Evolutionary conservation across 306 rosid genomes (phyloP).

Genomic region (Potentilla sterilis): DNA sequence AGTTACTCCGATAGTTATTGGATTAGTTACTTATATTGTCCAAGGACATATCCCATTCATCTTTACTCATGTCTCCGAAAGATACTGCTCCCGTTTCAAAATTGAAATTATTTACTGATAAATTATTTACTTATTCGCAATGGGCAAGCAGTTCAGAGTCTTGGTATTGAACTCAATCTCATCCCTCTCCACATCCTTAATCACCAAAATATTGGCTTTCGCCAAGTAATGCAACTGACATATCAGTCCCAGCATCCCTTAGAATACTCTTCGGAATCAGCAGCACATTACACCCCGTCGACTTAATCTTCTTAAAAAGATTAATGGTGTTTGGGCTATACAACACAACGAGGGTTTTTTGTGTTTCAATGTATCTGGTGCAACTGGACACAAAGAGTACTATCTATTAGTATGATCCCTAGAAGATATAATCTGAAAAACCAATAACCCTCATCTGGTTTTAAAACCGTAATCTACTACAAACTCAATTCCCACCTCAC

Average conservation of each 20-base stretch:
- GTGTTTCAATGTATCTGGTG: not conserved
- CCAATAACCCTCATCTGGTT: not conserved
- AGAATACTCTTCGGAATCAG: slow-evolving; percentile 94
- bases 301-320: slow-evolving; percentile 52
- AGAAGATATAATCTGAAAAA: not conserved
- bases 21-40: too few relatives aligned
- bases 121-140: too few relatives aligned
- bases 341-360: too few relatives aligned
- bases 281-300: slow-evolving; percentile 82
- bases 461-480: not conserved
- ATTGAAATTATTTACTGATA: too few relatives aligned
- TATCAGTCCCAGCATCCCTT: slow-evolving; percentile 92
- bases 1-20: too few relatives aligned
- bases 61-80: too few relatives aligned
- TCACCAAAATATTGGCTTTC: slow-evolving; percentile 87
- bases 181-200: slow-evolving; percentile 94
- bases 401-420: too few relatives aligned
- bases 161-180: slow-evolving; percentile 96
- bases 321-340: too few relatives aligned
- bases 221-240: slow-evolving; percentile 94
- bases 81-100: too few relatives aligned
- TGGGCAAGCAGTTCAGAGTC: slow-evolving; percentile 89
- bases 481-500: too few relatives aligned
- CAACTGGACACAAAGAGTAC: not conserved
- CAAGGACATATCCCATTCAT: too few relatives aligned